Base-by-base conservation (phyloP, 2,329 filamentous ascomycete genomes). In the Pseudocercospora macadamiae region DNA sequence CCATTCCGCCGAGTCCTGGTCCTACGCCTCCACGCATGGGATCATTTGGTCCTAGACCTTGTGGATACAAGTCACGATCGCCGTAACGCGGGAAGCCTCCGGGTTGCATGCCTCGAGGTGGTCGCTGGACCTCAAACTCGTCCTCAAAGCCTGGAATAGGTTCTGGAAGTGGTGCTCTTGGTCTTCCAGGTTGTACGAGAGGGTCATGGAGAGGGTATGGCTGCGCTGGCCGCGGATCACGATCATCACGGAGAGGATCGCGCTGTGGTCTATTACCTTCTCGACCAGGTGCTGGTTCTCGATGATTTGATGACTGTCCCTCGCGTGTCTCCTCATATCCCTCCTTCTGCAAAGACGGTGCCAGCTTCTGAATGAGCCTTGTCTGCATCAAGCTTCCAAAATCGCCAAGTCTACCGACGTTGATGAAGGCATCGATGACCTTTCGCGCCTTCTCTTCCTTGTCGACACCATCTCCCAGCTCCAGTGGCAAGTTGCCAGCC, bases 61-160 rank as follows among this genome's bases (percentile, higher is more conserved):
- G 88, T 1, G 95, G 95, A 68, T 97, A 89, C 8, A 97, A 77
- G 74, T 99, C 95, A 68, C 93, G 84, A 36, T 93, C 87, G 2
- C 95, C 95, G 51, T 96, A 89, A 63, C 85, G 86, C 58, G 66
- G 67, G 23, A 69, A 64, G 9, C 66, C 68, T 19, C 66, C 66
- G 21, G 34, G 55, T n/a, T 36, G 51, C 37, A 67, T 55, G 3
- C 79, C 82, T 23, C 86, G 83, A 2, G 83, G 82, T 0, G 87
- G 89, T 1, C 86, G 81, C 61, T 90, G 86, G 60, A 97, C 82
- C 63, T 97, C 91, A 68, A 91, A 88, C 70, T 97, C 92, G 72
- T 99, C 93, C 65, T 97, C 95, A 65, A 97, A 97, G 18, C 86
- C 91, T 0, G 95, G 95, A 0, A 93, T 93, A 0, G 89, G 86